phyloP scores from a whole-genome alignment of 768 basidiomycete genomes.

The Daedaleopsis sinensis region DNA sequence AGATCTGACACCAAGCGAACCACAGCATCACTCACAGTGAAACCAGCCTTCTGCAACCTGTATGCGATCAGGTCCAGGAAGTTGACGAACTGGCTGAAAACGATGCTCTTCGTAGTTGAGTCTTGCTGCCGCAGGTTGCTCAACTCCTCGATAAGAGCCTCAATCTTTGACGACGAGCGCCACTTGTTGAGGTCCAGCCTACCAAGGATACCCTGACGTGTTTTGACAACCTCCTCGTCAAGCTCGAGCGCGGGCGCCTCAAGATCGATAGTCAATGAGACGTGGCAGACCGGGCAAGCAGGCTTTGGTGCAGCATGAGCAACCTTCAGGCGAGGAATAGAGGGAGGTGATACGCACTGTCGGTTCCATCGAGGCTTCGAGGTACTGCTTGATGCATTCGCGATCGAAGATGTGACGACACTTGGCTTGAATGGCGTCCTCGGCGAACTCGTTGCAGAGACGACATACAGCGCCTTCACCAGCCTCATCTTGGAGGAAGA shows the following conservation, averaged over 20 bases:
- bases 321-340: neutral
- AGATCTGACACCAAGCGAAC: neutral
- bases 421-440: conserved; percentile 93
- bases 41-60: conserved; percentile 89
- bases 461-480: conserved; percentile 87
- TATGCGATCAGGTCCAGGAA: conserved; percentile 94
- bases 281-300: conserved; percentile 92
- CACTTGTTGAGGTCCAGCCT: conserved; percentile 87
- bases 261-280: conserved; percentile 92
- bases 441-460: conserved; percentile 95
- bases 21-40: conserved; percentile 57
- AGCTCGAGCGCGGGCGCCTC: conserved; percentile 91
- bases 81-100: conserved; percentile 95
- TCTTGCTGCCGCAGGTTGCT: conserved; percentile 82
- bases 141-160: conserved; percentile 93
- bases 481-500: conserved; percentile 59
- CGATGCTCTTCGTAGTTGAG: conserved; percentile 92
- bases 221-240: conserved; percentile 58
- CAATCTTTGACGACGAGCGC: conserved; percentile 97
- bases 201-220: conserved; percentile 91
- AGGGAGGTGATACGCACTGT: conserved; percentile 45
- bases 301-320: conserved; percentile 52
- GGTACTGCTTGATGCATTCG: conserved; percentile 93
- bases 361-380: conserved; percentile 71
- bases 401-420: conserved; percentile 96